A percentile compares a stretch with the other conserved stretches of the same genome.
phyloP scores from a whole-genome alignment of 805 yeast species.

The Lachancea fermentati region DNA sequence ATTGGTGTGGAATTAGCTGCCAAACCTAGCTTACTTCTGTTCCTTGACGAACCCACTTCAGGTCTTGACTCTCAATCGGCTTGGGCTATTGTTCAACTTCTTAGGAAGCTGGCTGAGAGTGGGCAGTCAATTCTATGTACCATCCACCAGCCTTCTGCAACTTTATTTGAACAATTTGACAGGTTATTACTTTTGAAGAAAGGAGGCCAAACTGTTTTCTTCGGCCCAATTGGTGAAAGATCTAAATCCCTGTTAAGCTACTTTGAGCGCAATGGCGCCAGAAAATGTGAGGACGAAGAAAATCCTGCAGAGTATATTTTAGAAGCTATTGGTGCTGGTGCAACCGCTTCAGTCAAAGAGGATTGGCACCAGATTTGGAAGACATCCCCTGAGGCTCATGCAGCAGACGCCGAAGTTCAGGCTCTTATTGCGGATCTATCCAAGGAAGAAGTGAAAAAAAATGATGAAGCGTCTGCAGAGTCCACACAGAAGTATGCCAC shows the following conservation, averaged over 20 bases:
- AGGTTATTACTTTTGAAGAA: slow-evolving; percentile 42
- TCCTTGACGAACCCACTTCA: slow-evolving; percentile 50
- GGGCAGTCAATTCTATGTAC: slow-evolving; percentile 52
- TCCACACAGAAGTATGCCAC: slow-evolving; percentile 26
- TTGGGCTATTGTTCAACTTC: slow-evolving; percentile 44
- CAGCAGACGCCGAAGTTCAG: slow-evolving; percentile 29
- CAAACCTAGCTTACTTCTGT: slow-evolving; percentile 40
- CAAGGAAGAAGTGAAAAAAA: slow-evolving; percentile 3
- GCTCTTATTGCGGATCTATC: slow-evolving; percentile 25
- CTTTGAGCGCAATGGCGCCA: slow-evolving; percentile 63
- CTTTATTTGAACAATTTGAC: slow-evolving; percentile 44
- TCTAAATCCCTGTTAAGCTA: slow-evolving; percentile 50
- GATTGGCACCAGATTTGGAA: slow-evolving; percentile 65
- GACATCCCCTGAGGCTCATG: slow-evolving; percentile 34
- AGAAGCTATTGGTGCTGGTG: slow-evolving; percentile 43
- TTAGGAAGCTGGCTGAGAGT: slow-evolving; percentile 39
- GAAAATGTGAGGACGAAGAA: slow-evolving; percentile 43
- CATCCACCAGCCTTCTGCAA: slow-evolving; percentile 53
- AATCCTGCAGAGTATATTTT: slow-evolving; percentile 42
- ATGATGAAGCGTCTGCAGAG: neutral
- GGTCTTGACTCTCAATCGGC: slow-evolving; percentile 50
- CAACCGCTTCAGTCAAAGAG: slow-evolving; percentile 37
- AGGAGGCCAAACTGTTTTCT: slow-evolving; percentile 45
- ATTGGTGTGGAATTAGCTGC: slow-evolving; percentile 45
- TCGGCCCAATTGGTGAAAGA: slow-evolving; percentile 30